phyloP scores from a whole-genome alignment of 768 basidiomycete species.

The Leccinellum luteum region DNA sequence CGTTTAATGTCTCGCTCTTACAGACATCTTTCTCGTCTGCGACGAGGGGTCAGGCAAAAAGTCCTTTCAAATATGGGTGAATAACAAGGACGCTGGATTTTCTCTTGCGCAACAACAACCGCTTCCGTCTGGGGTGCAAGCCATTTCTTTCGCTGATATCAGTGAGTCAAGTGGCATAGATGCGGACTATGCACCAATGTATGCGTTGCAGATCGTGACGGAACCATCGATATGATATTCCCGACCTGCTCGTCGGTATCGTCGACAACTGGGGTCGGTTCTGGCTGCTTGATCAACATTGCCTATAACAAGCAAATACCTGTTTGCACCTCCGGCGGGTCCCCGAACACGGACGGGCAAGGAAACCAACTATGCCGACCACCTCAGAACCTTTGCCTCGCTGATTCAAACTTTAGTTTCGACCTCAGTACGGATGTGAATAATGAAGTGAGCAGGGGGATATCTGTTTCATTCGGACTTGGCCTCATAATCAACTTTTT shows the following conservation, averaged over 20 bases:
- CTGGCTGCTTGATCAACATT: conserved; percentile 81
- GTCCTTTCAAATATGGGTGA: conserved; percentile 91
- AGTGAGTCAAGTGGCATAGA: conserved; percentile 44
- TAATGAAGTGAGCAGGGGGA: conserved; percentile 45
- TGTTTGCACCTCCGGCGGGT: conserved; percentile 63
- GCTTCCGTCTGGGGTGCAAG: conserved; percentile 74
- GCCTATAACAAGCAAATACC: conserved; percentile 91
- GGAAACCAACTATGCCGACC: conserved; percentile 63
- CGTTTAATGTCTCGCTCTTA: conserved; percentile 4
- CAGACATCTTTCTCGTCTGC: conserved; percentile 90
- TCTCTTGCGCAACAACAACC: conserved; percentile 59
- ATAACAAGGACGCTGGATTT: conserved; percentile 77
- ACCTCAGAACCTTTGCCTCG: conserved; percentile 76
- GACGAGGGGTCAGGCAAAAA: conserved; percentile 55
- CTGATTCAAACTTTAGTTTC: conserved; percentile 79
- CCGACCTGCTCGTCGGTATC: conserved; percentile 78
- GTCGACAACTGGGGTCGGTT: conserved; percentile 64
- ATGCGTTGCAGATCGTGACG: conserved; percentile 73
- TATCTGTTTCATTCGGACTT: not conserved
- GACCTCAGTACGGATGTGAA: conserved; percentile 50
- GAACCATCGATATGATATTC: conserved; percentile 94
- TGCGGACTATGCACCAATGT: not conserved
- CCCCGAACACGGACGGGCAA: conserved; percentile 44
- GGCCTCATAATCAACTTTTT: not conserved
- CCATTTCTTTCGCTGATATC: conserved; percentile 87